Evolutionary conservation across 2,329 filamentous ascomycete species (phyloP), one percentile per base, ranked within the genome.

Genomic region (Coniochaeta sp.): DNA sequence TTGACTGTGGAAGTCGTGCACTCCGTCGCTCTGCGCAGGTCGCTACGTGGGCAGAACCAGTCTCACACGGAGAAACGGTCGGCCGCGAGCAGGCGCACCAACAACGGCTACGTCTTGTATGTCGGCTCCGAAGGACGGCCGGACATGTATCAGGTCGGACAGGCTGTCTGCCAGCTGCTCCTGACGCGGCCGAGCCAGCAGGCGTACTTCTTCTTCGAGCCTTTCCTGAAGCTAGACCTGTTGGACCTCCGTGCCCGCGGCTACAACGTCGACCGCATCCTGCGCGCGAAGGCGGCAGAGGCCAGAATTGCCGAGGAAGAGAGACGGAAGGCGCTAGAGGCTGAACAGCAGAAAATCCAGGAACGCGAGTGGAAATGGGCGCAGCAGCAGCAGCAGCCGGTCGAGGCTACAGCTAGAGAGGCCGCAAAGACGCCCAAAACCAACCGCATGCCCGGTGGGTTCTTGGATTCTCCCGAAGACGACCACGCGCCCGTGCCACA

Each of bases 191-290:
- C 93, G 8, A 93, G 90, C 64, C 90, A 96, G 68, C 90, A 96
- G 69, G 92, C 93, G 2, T 91, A 91, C 59, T 83, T 97, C 60
- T 93, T 95, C 59, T 86, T 99, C 60, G 95, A 98, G 74, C 93
- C 91, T 58, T 89, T 99, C 63, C 77, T 99, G 40, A 93, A 90
- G 61, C 87, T 95, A 9, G 91, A 93, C 66, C 80, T 99, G 26
- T 83, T 89, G 55, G 88, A 93, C 58, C 77, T 99, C 44, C 88
- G 91, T 67, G 86, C 87, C 62, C 91, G 95, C 64, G 95, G 95
- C 1, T 98, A 97, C 79, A 98, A 99, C 66, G 95, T 99, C 42
- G 91, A 97, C 69, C 89, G 95, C 57, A 98, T 99, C 63, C 80
- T 99, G 24, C 86, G 91, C 40, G 89, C 89, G 59, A 96, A 96